Evolutionary conservation across 768 basidiomycete genomes (phyloP).

Genomic region (Lactifluus subvellereus): DNA sequence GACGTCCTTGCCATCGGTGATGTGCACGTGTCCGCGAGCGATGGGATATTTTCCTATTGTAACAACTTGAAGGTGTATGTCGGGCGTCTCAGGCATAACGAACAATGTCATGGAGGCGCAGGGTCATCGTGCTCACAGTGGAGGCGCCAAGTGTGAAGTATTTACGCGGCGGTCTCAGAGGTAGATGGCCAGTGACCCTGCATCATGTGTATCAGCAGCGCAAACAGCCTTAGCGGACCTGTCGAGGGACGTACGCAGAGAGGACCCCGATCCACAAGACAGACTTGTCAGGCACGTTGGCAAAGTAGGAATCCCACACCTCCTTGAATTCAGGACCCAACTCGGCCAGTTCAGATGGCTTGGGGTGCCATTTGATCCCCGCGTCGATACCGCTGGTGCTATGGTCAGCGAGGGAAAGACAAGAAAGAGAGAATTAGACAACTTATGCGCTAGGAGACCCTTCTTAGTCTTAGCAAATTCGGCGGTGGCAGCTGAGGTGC

Average conservation of each 20-base stretch:
- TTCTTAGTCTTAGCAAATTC: slow-evolving; percentile 37
- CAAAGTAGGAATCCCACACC: slow-evolving; percentile 26
- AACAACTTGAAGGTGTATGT: background rate
- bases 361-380: slow-evolving; percentile 27
- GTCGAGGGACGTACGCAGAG: slow-evolving; percentile 18
- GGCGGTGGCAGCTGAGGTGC: slow-evolving; percentile 30
- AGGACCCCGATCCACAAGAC: slow-evolving; percentile 18
- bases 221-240: background rate
- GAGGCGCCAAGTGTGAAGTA: slow-evolving; percentile 22
- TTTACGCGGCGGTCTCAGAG: slow-evolving; percentile 19
- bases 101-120: background rate
- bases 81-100: background rate
- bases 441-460: slow-evolving; percentile 55
- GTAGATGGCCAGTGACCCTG: background rate
- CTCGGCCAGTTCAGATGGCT: slow-evolving; percentile 22
- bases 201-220: too few relatives aligned
- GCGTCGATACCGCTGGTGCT: slow-evolving; percentile 25
- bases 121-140: background rate
- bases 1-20: slow-evolving; percentile 24
- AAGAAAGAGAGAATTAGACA: slow-evolving; percentile 33
- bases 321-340: slow-evolving; percentile 28
- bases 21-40: slow-evolving; percentile 26
- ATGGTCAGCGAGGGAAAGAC: background rate
- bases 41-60: slow-evolving; percentile 23
- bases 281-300: slow-evolving; percentile 27